These are phyloP conservation scores for Erythrophleum ivorense DNA, from an alignment of 331 rosid genomes.

Conservation along the genomic window DNA sequence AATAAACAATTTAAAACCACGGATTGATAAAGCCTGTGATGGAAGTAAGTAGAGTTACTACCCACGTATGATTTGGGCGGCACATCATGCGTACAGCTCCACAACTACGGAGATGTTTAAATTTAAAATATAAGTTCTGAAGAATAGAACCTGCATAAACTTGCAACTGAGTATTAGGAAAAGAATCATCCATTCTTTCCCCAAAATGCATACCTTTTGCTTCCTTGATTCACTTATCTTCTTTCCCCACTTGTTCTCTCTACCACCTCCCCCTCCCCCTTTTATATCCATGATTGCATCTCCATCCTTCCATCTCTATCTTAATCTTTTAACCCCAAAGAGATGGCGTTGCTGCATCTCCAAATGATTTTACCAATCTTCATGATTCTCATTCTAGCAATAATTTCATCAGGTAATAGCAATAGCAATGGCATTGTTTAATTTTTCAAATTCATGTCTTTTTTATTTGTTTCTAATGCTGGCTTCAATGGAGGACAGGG, in stretches of 20 bases:
- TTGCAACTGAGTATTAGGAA: constrained; percentile 55
- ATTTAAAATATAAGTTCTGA: neutral
- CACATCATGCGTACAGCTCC: neutral
- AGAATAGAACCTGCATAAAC: constrained; percentile 38
- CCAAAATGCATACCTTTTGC: constrained; percentile 41
- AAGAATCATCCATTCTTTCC: constrained; percentile 56
- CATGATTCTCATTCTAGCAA: constrained; percentile 42
- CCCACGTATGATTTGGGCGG: neutral
- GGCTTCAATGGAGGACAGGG: constrained; percentile 48
- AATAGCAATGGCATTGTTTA: neutral
- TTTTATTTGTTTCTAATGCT: neutral
- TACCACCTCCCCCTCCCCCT: constrained; percentile 1
- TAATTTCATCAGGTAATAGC: constrained; percentile 65
- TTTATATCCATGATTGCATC: constrained; percentile 40
- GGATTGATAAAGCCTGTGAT: neutral
- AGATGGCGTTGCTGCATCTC: constrained; percentile 58
- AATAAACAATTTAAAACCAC: neutral
- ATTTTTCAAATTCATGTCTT: neutral
- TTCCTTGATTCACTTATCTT: constrained; percentile 45
- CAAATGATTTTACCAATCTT: constrained; percentile 41
- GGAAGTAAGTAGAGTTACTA: neutral
- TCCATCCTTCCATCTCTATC: constrained; percentile 18
- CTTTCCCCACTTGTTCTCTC: constrained; percentile 65
- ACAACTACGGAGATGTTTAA: neutral
- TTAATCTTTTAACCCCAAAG: neutral